Evolutionary conservation across 805 yeast species (phyloP).

Genomic region (Komagataella phaffii): DNA sequence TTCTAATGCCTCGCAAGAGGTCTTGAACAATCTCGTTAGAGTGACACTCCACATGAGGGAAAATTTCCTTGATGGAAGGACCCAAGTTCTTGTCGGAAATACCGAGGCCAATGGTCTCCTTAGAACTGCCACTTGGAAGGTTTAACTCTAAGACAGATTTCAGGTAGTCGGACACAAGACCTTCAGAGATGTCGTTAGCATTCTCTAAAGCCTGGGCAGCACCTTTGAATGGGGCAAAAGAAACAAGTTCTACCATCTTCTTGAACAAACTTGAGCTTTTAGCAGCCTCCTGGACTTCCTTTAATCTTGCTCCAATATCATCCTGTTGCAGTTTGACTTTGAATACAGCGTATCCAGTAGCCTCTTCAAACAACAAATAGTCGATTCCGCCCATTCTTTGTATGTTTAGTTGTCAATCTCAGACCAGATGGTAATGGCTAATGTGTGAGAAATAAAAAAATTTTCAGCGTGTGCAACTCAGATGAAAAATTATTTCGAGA

Average conservation of each 20-base stretch:
- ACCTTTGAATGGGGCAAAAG: slow-evolving; percentile 97
- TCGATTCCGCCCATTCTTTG: slow-evolving; percentile 57
- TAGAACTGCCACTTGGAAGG: slow-evolving; percentile 66
- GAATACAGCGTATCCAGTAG: slow-evolving; percentile 96
- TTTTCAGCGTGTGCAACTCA: neutral
- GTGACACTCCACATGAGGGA: slow-evolving; percentile 82
- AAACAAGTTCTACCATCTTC: slow-evolving; percentile 83
- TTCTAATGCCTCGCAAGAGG: slow-evolving; percentile 87
- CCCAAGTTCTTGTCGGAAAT: slow-evolving; percentile 92
- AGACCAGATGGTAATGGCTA: neutral
- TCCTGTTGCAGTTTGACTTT: slow-evolving; percentile 90
- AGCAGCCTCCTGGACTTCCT: slow-evolving; percentile 88
- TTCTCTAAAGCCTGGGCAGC: slow-evolving; percentile 99
- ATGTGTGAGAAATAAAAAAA: neutral
- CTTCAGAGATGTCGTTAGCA: slow-evolving; percentile 96
- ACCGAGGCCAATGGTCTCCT: slow-evolving; percentile 63
- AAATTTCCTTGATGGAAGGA: slow-evolving; percentile 85
- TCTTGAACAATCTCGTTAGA: slow-evolving; percentile 92
- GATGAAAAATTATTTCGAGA: neutral
- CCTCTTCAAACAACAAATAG: slow-evolving; percentile 92
- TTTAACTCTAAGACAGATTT: slow-evolving; percentile 82
- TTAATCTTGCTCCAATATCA: slow-evolving; percentile 79
- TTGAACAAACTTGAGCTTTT: slow-evolving; percentile 79
- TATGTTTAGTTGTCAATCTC: neutral
- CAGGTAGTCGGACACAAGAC: slow-evolving; percentile 86